Percentiles rank a stretch among this genome's conserved stretches.
Conservation (phyloP, 768 basidiomycete species). For the Trametes cubensis region DNA sequence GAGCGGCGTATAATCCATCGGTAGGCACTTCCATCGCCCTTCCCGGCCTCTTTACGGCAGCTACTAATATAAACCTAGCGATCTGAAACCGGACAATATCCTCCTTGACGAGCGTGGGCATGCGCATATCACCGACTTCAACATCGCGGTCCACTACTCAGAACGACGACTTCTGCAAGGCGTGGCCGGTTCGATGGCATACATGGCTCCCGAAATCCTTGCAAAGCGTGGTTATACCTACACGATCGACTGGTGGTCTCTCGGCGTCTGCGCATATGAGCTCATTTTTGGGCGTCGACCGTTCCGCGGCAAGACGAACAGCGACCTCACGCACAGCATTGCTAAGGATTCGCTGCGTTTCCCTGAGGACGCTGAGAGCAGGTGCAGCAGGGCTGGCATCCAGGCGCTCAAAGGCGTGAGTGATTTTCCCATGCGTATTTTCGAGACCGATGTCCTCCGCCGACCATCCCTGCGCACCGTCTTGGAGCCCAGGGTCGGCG, state of each 20-base stretch:
- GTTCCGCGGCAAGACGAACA: constrained; percentile 92
- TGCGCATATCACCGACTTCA: constrained; percentile 97
- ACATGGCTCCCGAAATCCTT: constrained; percentile 95
- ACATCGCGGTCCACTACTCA: constrained; percentile 96
- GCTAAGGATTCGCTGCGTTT: constrained; percentile 84
- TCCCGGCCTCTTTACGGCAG: constrained; percentile 33
- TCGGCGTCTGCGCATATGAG: constrained; percentile 92
- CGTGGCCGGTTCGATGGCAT: constrained; percentile 98
- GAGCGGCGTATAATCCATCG: constrained; percentile 95
- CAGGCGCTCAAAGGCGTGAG: constrained; percentile 79
- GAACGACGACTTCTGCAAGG: constrained; percentile 84
- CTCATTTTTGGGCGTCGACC: constrained; percentile 90
- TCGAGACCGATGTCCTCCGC: neutral
- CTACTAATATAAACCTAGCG: constrained; percentile 48
- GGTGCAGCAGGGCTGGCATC: constrained; percentile 76
- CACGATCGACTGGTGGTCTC: constrained; percentile 96
- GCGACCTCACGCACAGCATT: constrained; percentile 90
- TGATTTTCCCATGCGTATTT: constrained; percentile 25
- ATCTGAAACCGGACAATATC: constrained; percentile 97
- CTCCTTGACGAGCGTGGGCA: constrained; percentile 94
- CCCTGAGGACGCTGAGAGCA: constrained; percentile 86
- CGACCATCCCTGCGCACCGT: constrained; percentile 1
- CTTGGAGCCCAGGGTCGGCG: neutral
- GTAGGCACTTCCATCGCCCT: constrained; percentile 48
- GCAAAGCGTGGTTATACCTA: constrained; percentile 93